Conservation (phyloP, 2,329 filamentous ascomycete species). For the Exophiala xenobiotica region DNA sequence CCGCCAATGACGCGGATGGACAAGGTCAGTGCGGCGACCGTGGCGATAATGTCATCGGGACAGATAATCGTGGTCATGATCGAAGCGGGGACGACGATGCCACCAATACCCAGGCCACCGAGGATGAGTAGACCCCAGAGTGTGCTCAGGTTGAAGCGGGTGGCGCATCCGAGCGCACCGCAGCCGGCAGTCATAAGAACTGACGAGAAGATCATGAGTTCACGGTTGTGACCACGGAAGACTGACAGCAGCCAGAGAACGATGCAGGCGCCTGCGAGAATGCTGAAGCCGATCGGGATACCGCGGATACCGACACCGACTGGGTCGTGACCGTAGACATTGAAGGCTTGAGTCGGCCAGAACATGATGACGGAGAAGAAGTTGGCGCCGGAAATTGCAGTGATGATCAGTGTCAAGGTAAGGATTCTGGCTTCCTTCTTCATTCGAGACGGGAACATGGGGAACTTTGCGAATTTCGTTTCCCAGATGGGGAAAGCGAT, state of each 20-base stretch:
- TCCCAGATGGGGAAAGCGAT: constrained; percentile 50
- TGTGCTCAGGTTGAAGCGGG: constrained; percentile 52
- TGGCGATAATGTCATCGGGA: constrained; percentile 68
- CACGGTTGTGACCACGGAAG: constrained; percentile 59
- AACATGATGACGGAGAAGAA: constrained; percentile 58
- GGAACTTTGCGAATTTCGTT: constrained; percentile 46
- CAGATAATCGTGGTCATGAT: constrained; percentile 70
- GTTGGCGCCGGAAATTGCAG: constrained; percentile 60
- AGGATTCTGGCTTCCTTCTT: constrained; percentile 52
- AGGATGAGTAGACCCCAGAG: constrained; percentile 61
- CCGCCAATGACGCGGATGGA: constrained; percentile 69
- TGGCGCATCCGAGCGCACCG: constrained; percentile 54
- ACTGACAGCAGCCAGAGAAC: constrained; percentile 58
- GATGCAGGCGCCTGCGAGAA: constrained; percentile 61
- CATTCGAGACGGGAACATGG: constrained; percentile 47
- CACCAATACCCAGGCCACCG: constrained; percentile 64
- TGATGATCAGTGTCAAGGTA: constrained; percentile 56
- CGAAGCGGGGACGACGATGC: constrained; percentile 65
- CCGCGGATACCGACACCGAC: constrained; percentile 64
- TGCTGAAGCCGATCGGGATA: constrained; percentile 63
- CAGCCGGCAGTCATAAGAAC: constrained; percentile 64
- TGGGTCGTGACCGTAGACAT: constrained; percentile 66
- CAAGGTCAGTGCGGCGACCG: constrained; percentile 65
- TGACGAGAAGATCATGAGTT: constrained; percentile 60
- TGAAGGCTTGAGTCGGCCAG: constrained; percentile 65